Base-by-base conservation (phyloP, 129 eudicot genomes). In the Scalesia atractyloides region DNA sequence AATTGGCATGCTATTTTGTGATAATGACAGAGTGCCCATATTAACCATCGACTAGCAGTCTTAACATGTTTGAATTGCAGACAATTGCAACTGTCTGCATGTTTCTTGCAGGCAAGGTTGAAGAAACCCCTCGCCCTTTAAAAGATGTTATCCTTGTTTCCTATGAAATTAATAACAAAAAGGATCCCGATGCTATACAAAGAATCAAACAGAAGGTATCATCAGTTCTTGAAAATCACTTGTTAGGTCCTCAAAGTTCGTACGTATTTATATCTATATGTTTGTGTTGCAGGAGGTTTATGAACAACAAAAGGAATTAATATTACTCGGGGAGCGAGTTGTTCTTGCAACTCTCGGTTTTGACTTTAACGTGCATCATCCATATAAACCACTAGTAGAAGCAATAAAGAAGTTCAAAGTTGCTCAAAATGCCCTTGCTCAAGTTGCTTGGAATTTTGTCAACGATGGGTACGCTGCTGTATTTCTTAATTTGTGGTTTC, bases 61-160 rank as follows among this genome's bases (percentile, higher is more conserved):
- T 80, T 36, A 66, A 75, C 58, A 57, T 83, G 26, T 18, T 17
- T 64, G 80, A 54, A 30, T 62, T 78, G 87, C 90, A 93, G 98
- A 85, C 96, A 13, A 76, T 89, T 69, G 98, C 96, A 74, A 93
- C 98, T 66, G 98, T 90, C 47, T 93, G 98, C 70, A 93, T 93
- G 98, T 93, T 93, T 86, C 96, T 93, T 64, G 98, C 98, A 24
- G 98, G 98, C 26, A 93, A 93, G 84, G 98, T 93, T 76, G 98
- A 93, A 86, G 98, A 93, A 89, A 89, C 98, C 76, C 98, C 96
- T 64, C 95, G 96, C 15, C 98, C 96, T 46, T 74, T 93, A 49
- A 93, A 86, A 81, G 98, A 93, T 77, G 98, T 93, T 39, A 93
- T 93, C 67, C 80, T 93, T 15, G 98, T 93, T 76, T 93, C 98